Evolutionary conservation across 305 asterid genomes (phyloP).

Genomic region (Withania somnifera): DNA sequence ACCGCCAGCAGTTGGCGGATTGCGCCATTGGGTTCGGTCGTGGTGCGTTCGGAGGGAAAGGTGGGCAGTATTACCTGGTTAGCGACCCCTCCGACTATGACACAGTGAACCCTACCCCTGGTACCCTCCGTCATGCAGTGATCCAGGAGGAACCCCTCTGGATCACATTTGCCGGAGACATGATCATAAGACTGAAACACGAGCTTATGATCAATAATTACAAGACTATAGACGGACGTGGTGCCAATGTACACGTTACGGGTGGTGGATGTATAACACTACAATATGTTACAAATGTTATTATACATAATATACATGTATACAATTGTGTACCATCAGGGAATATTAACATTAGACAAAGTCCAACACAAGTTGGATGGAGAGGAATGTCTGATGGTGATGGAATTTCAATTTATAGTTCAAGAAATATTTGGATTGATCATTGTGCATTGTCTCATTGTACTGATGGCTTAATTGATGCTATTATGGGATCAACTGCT

Average conservation of each 20-base stretch:
- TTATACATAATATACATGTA: conserved; percentile 43
- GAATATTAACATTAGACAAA: conserved; percentile 37
- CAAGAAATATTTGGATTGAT: conserved; percentile 55
- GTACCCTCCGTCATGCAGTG: conserved; percentile 22
- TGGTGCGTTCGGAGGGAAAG: conserved; percentile 23
- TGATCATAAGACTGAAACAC: conserved; percentile 31
- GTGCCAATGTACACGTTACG: conserved; percentile 38
- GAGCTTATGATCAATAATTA: conserved; percentile 43
- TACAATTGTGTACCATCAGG: conserved; percentile 52
- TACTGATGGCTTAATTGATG: conserved; percentile 57
- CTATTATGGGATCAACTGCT: conserved; percentile 59
- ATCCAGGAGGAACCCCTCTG: conserved; percentile 26
- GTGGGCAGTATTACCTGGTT: conserved; percentile 16
- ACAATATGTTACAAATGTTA: conserved; percentile 34
- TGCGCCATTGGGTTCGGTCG: conserved; percentile 27
- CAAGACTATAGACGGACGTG: conserved; percentile 51
- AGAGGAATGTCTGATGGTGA: conserved; percentile 58
- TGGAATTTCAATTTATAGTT: conserved; percentile 38
- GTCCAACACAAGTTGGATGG: conserved; percentile 40
- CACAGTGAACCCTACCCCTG: conserved; percentile 16
- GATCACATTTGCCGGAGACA: conserved; percentile 17
- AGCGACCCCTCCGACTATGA: conserved; percentile 11
- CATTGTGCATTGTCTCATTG: conserved; percentile 58
- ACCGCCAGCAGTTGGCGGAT: conserved; percentile 27
- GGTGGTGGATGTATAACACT: conserved; percentile 57